phyloP scores from a whole-genome alignment of 164 flowering plant species.

The Umbellularia californica region DNA sequence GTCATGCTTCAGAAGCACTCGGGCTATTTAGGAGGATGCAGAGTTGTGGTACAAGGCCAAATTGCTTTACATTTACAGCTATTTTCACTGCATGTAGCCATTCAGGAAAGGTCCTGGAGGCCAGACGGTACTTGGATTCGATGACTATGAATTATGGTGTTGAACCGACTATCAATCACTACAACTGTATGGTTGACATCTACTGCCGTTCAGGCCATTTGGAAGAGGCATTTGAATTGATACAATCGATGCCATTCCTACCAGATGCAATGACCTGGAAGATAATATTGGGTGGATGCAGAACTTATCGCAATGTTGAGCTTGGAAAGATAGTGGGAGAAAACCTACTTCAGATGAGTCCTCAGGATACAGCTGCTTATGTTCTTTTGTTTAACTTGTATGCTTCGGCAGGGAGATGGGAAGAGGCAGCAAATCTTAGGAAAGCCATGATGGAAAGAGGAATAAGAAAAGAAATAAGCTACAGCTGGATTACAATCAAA shows the following conservation, averaged over 20 bases:
- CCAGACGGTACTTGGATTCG: constrained; percentile 31
- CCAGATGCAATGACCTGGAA: constrained; percentile 56
- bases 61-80: constrained; percentile 42
- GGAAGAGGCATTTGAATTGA: constrained; percentile 38
- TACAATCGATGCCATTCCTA: constrained; percentile 38
- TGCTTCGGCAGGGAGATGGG: constrained; percentile 43
- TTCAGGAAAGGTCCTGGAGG: constrained; percentile 44
- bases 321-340: constrained; percentile 43
- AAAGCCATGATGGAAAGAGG: constrained; percentile 41
- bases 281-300: constrained; percentile 48
- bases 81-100: constrained; percentile 55
- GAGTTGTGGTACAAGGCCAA: constrained; percentile 35
- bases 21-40: constrained; percentile 37
- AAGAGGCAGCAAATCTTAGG: constrained; percentile 41
- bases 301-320: constrained; percentile 35
- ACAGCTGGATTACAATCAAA: constrained; percentile 49
- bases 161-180: constrained; percentile 50
- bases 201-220: constrained; percentile 53
- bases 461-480: constrained; percentile 45
- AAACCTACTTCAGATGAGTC: constrained; percentile 34
- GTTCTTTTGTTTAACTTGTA: constrained; percentile 44
- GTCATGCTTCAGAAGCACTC: constrained; percentile 47
- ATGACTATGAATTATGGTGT: constrained; percentile 40
- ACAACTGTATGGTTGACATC: constrained; percentile 48
- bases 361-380: constrained; percentile 42